Base-by-base conservation (phyloP, 1,284 basidiomycete genomes). In the Microbotryomycetes sp. region DNA sequence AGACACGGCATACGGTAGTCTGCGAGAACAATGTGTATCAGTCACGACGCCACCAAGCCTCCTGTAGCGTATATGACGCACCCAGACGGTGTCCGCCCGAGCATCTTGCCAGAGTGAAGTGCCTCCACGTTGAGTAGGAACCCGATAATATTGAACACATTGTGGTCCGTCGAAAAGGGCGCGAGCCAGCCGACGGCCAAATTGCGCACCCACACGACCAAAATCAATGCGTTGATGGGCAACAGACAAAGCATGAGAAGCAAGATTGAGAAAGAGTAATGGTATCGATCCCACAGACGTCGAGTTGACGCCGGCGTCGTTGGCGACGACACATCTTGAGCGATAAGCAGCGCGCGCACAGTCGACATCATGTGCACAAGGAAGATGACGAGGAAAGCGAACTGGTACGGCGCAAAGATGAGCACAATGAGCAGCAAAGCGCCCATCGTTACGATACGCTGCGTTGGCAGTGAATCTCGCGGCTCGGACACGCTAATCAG, bases 201-300 rank as follows among this genome's bases (percentile, higher is more conserved):
- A 55, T 91, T 94, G 57, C 91, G 83, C 1, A 86, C 85, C 93
- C 93, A 98, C 0, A 96, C 91, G 0, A 84, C 84, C 21, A 97
- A 78, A 5, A 88, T 85, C 0, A 91, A 86, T 0, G 84, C 86
- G 6, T 83, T 82, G 54, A 91, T 79, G 0, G 93, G 93, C 0
- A 94, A 76, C 1, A 96, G 79, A 81, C 85, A 86, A 11, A 88
- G 85, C 81, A 92, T 83, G n/a, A 91, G 76, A 49, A 92, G 75
- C 11, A 94, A 75, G 0, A 88, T 51, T 65, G 88, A 82, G 49
- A 81, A 73, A 31, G 74, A 59, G 48, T 65, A 62, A 46, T 64
- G 63, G 35, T 63, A 67, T 9, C 62, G 59, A 50, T 61, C 54
- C 59, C 55, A 64, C 13, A 48, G 6, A 2, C 54, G 51, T 4